Evolutionary conservation across 148 eudicot genomes (phyloP).

Genomic region (Vaccinium corymbosum): DNA sequence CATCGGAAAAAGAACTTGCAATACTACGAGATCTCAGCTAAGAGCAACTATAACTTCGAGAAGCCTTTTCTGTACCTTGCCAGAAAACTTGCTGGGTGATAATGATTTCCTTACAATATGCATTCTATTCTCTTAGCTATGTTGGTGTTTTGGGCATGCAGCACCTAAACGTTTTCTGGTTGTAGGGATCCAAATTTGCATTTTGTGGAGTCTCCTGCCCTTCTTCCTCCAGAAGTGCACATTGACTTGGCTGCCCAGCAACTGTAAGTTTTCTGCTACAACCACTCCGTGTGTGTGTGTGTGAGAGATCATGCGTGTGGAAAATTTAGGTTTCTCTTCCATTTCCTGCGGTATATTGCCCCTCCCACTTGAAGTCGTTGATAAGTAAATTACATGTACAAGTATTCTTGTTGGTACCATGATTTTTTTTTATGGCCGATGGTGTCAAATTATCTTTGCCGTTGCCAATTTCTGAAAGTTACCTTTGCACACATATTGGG

Average conservation of each 20-base stretch:
- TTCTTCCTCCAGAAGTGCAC: constrained; percentile 48
- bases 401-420: not conserved
- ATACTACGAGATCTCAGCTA: constrained; percentile 52
- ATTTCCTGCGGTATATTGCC: not conserved
- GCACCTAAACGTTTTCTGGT: not conserved
- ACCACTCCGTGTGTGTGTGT: not conserved
- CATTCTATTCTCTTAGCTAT: not conserved
- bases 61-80: constrained; percentile 54
- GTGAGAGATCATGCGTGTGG: too few relatives aligned
- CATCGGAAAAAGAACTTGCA: constrained; percentile 50
- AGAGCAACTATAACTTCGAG: constrained; percentile 54
- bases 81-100: constrained; percentile 50
- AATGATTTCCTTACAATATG: not conserved
- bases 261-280: constrained; percentile 25
- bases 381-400: not conserved
- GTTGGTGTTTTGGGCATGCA: not conserved
- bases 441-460: not conserved
- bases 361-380: not conserved
- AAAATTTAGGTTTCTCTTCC: not conserved
- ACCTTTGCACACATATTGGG: not conserved
- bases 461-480: not conserved
- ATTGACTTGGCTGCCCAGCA: constrained; percentile 46
- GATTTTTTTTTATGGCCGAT: not conserved
- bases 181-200: constrained; percentile 44
- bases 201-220: constrained; percentile 49